Conservation (phyloP, 495 filamentous ascomycete species). For the Trichoderma reesei region DNA sequence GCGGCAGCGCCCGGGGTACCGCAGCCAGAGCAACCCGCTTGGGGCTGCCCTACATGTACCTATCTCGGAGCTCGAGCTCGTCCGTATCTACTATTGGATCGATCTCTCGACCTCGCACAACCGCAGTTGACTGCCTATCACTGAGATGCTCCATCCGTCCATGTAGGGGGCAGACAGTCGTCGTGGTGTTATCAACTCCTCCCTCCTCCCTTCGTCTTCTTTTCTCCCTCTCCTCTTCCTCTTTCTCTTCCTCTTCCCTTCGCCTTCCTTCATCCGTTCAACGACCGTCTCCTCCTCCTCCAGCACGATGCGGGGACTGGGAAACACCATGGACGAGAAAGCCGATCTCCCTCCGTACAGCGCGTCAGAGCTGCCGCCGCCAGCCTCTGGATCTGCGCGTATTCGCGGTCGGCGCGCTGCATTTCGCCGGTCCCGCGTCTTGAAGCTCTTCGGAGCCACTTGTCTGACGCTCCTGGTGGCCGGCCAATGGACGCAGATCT, state of each 20-base stretch:
- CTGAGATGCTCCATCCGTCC: too few species aligned
- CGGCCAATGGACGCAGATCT: slow-evolving; percentile 38
- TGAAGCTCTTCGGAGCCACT: slow-evolving; percentile 26
- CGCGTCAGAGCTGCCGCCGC: slow-evolving; percentile 14
- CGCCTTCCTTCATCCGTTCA: not conserved
- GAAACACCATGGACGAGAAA: slow-evolving; percentile 12
- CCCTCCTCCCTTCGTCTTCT: not conserved
- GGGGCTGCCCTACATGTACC: not conserved
- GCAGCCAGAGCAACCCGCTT: not conserved
- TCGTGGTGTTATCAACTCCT: not conserved
- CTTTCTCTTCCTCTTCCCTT: not conserved
- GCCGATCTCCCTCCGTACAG: slow-evolving; percentile 24
- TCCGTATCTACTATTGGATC: not conserved
- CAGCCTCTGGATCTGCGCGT: slow-evolving; percentile 16
- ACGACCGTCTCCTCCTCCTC: not conserved
- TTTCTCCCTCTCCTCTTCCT: not conserved
- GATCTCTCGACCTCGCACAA: not conserved
- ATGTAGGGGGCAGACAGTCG: too few species aligned
- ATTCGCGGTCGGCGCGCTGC: slow-evolving; percentile 13
- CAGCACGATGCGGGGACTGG: not conserved
- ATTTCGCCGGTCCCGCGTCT: slow-evolving; percentile 25
- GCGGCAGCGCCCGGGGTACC: not conserved
- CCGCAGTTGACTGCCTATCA: too few species aligned
- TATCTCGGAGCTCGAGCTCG: not conserved
- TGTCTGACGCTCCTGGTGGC: slow-evolving; percentile 36